These are phyloP conservation scores for Amanita jacksonii DNA, from an alignment of 768 basidiomycete species.

Conservation along the genomic window DNA sequence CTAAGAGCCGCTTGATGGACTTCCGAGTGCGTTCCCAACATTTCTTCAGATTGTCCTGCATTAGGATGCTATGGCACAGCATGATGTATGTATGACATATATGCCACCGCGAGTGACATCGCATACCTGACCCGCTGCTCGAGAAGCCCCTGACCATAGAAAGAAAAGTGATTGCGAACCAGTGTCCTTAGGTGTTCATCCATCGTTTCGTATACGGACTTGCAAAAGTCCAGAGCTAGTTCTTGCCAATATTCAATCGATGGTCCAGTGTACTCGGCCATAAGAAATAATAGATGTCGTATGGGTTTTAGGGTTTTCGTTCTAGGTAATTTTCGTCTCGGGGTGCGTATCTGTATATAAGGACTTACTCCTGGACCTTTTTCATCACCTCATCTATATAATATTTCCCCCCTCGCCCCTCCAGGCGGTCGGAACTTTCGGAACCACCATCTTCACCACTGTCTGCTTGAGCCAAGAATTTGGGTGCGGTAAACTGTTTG, in stretches of 20 bases:
- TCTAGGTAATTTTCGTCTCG: background rate
- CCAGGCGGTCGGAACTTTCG: no score
- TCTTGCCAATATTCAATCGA: background rate
- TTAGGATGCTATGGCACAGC: background rate
- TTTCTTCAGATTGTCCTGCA: background rate
- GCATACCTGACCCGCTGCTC: constrained; percentile 1
- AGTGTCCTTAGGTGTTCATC: background rate
- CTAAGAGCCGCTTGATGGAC: constrained; percentile 35
- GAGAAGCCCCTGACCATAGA: background rate
- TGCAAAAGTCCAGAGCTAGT: constrained; percentile 1
- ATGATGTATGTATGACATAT: background rate
- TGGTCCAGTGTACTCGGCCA: background rate
- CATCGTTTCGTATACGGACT: background rate
- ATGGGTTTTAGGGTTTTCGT: background rate
- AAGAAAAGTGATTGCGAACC: constrained; percentile 2
- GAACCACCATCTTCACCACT: no score
- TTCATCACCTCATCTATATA: constrained; percentile 40
- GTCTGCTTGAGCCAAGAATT: no score
- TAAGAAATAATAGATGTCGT: constrained; percentile 4
- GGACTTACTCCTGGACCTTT: constrained; percentile 37
- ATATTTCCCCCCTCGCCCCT: background rate
- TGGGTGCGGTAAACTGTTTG: constrained; percentile 6
- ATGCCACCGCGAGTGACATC: no score
- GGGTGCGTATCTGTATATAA: no score
- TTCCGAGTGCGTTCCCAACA: background rate